Evolutionary conservation across 2,329 filamentous ascomycete species (phyloP), one percentile per base, ranked within the genome.

Genomic region (Triangularia setosa): DNA sequence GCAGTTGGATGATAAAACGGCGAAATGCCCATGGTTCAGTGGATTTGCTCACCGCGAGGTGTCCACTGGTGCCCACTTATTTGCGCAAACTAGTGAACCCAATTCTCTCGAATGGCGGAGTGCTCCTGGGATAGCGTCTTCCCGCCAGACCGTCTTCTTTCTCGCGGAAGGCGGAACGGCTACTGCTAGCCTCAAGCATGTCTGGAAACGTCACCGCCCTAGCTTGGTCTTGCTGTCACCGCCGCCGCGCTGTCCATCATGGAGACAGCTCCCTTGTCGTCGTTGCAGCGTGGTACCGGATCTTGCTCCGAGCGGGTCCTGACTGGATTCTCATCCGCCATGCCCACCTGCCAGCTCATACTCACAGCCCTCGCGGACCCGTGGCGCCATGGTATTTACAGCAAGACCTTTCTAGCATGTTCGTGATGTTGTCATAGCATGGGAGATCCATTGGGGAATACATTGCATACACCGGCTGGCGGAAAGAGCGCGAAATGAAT

Each of bases 111-210:
- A 25, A 24, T 55, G 52, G n/a, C 25, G 58, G 56, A 23, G 54
- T 28, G 23, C 52, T 53, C 24, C 6, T 18, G 65, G 64, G 21
- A 60, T 70, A 69, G 69, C 60, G 25, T 27, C 60, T 64, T 69
- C 65, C 68, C 64, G 61, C 59, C 64, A 65, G 66, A 65, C 58
- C 63, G 66, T 69, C 67, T 40, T 54, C n/a, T 64, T n/a, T 62
- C 52, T 66, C 68, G 69, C 68, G 69, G 70, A 71, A 71, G 61
- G 62, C 69, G 70, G 71, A 69, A 68, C 28, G 59, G 30, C 67
- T 64, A 27, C 55, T 14, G 62, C 59, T 65, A 61, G 62, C 61
- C 63, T 44, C 28, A 54, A 28, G 52, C 23, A 55, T 55, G 23
- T 11, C 52, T 23, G 21, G 33, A 60, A 67, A 65, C 68, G 64